A percentile compares a stretch with the other conserved stretches of the same genome.
Evolutionary conservation across 2,329 filamentous ascomycete species (phyloP).

Genomic region (Hymenoscyphus fraxineus): DNA sequence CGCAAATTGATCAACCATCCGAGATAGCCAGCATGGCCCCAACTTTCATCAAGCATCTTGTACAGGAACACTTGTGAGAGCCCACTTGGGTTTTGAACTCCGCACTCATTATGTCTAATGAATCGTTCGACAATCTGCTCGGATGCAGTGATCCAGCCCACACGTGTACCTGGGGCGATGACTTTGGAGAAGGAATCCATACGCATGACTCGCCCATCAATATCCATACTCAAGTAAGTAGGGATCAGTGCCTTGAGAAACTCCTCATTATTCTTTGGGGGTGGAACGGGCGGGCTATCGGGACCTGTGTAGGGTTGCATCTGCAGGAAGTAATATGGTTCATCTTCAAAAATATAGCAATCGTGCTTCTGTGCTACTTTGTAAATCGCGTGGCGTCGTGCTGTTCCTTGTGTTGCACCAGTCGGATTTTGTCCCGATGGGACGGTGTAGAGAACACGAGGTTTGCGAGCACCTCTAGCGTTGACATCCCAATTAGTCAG

Average conservation of each 20-base stretch:
- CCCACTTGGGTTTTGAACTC: conserved; percentile 80
- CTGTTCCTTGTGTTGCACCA: conserved; percentile 61
- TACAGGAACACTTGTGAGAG: conserved; percentile 80
- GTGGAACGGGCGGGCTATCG: conserved; percentile 43
- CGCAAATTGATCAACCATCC: conserved; percentile 84
- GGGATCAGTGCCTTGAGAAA: conserved; percentile 74
- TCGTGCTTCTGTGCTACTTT: conserved; percentile 67
- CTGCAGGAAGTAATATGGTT: conserved; percentile 74
- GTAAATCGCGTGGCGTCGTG: conserved; percentile 61
- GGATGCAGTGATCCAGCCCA: conserved; percentile 86
- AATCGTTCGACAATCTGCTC: conserved; percentile 82
- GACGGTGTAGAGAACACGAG: conserved; percentile 66
- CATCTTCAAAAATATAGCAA: conserved; percentile 67
- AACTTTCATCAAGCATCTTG: conserved; percentile 87
- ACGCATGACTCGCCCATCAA: conserved; percentile 82
- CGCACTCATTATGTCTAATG: conserved; percentile 75
- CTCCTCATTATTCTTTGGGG: conserved; percentile 60
- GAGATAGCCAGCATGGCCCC: conserved; percentile 89
- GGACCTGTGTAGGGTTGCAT: conserved; percentile 53
- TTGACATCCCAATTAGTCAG: conserved; percentile 62
- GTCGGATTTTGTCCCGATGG: conserved; percentile 74
- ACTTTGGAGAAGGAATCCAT: conserved; percentile 95
- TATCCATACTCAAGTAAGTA: conserved; percentile 73
- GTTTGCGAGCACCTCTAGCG: conserved; percentile 56
- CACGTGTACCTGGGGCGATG: conserved; percentile 72